A percentile compares a stretch with the other conserved stretches of the same genome.
These are phyloP conservation scores for Botryotinia narcissicola DNA, from an alignment of 2,329 filamentous ascomycete genomes.

Conservation along the genomic window DNA sequence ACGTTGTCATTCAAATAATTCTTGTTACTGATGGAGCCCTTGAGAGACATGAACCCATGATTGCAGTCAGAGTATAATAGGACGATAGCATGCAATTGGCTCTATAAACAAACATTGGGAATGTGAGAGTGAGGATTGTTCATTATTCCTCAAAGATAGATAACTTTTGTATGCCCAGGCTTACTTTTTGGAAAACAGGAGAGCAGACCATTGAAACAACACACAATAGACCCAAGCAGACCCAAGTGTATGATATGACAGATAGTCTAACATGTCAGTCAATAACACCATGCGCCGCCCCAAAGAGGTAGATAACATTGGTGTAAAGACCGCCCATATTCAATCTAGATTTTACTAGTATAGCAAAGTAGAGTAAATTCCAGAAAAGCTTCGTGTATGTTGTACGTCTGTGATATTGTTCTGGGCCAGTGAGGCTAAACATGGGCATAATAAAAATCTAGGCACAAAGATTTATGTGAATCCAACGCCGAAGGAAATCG, in stretches of 20 bases:
- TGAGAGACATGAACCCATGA: not conserved
- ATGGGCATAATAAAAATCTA: constrained; percentile 33
- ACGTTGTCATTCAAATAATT: not conserved
- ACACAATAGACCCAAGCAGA: constrained; percentile 3
- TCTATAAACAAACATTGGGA: not conserved
- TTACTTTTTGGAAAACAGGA: constrained; percentile 7
- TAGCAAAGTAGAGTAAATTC: constrained; percentile 6
- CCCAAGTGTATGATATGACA: constrained; percentile 12
- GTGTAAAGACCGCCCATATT: constrained; percentile 33
- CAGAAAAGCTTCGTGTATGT: constrained; percentile 14
- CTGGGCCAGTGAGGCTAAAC: constrained; percentile 26
- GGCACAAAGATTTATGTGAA: constrained; percentile 32
- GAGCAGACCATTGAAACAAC: not conserved
- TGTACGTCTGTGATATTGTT: constrained; percentile 6
- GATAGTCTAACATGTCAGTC: constrained; percentile 11
- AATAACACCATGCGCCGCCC: constrained; percentile 16
- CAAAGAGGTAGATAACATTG: constrained; percentile 20
- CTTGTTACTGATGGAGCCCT: not conserved
- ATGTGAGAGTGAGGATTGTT: not conserved
- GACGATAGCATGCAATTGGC: not conserved
- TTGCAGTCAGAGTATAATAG: not conserved
- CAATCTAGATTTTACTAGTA: constrained; percentile 30
- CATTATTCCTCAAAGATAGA: constrained; percentile 11
- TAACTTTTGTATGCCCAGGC: constrained; percentile 20
- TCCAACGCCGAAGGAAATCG: constrained; percentile 30